A percentile compares a stretch with the other conserved stretches of the same genome.
phyloP scores from a whole-genome alignment of 306 rosid species.

The Cotoneaster glaucophyllus region DNA sequence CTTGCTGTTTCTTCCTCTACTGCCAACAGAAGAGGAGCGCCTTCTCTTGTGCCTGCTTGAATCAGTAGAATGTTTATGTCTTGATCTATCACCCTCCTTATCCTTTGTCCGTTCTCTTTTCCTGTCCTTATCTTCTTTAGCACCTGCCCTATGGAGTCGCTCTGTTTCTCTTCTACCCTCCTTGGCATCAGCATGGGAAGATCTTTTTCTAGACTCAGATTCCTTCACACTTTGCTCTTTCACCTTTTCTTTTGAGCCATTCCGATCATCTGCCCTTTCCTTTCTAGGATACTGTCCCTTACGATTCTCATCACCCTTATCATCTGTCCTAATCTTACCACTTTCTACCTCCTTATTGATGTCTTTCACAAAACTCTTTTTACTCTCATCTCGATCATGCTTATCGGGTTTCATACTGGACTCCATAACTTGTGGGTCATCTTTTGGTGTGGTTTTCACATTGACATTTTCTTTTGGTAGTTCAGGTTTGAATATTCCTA shows the following conservation, averaged over 20 bases:
- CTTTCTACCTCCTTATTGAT: constrained; percentile 41
- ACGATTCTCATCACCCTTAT: constrained; percentile 46
- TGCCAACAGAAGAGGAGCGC: constrained; percentile 63
- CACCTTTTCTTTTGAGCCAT: constrained; percentile 50
- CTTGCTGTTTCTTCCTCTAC: constrained; percentile 67
- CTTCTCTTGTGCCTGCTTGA: constrained; percentile 61
- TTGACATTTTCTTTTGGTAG: constrained; percentile 28
- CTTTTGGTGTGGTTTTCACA: constrained; percentile 23
- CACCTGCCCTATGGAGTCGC: constrained; percentile 39
- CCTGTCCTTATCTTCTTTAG: constrained; percentile 45
- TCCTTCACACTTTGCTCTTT: constrained; percentile 54
- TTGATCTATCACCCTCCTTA: constrained; percentile 61
- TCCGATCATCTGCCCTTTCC: constrained; percentile 48
- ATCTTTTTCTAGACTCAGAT: constrained; percentile 63
- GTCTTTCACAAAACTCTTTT: constrained; percentile 44
- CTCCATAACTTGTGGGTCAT: constrained; percentile 40
- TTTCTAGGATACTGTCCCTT: constrained; percentile 47
- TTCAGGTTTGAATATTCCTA: constrained; percentile 33
- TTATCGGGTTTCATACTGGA: constrained; percentile 40
- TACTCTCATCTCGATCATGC: constrained; percentile 35
- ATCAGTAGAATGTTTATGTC: constrained; percentile 52
- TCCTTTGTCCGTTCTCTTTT: constrained; percentile 60
- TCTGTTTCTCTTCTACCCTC: constrained; percentile 64
- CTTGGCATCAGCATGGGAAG: constrained; percentile 48
- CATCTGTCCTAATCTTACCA: constrained; percentile 48